phyloP scores from a whole-genome alignment of 495 filamentous ascomycete genomes.

The Penicillium egyptiacum region DNA sequence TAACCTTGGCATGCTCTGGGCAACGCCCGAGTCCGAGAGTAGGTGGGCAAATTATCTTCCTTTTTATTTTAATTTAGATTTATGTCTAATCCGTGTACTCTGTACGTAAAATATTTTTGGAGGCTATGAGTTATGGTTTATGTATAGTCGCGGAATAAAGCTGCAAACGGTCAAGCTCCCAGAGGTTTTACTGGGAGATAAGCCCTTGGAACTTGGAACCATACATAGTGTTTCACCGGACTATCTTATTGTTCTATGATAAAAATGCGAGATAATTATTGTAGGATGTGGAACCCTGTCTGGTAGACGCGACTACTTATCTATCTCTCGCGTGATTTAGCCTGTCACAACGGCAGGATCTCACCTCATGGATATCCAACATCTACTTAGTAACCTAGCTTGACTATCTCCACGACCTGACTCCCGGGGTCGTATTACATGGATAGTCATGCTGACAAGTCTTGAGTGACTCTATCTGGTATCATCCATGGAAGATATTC shows the following conservation, averaged over 20 bases:
- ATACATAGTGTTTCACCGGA: background rate
- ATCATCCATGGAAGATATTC: background rate
- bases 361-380: background rate
- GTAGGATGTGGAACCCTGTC: slow-evolving; percentile 2
- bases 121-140: background rate
- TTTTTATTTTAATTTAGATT: background rate
- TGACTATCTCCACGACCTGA: background rate
- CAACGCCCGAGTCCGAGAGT: background rate
- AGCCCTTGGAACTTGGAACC: background rate
- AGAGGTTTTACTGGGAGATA: background rate
- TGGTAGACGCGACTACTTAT: slow-evolving; percentile 8
- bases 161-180: background rate
- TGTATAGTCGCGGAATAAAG: background rate
- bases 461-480: background rate
- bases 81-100: background rate
- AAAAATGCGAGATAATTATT: background rate
- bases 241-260: background rate
- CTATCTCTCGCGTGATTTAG: slow-evolving; percentile 25
- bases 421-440: background rate
- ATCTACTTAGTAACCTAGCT: background rate
- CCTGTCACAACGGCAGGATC: slow-evolving; percentile 26
- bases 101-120: background rate
- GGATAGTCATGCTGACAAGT: background rate
- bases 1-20: slow-evolving; percentile 3
- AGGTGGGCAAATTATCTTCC: background rate